Percentiles rank a stretch among this genome's conserved stretches.
phyloP scores from a whole-genome alignment of 768 basidiomycete species.

The Lactifluus pinguis region DNA sequence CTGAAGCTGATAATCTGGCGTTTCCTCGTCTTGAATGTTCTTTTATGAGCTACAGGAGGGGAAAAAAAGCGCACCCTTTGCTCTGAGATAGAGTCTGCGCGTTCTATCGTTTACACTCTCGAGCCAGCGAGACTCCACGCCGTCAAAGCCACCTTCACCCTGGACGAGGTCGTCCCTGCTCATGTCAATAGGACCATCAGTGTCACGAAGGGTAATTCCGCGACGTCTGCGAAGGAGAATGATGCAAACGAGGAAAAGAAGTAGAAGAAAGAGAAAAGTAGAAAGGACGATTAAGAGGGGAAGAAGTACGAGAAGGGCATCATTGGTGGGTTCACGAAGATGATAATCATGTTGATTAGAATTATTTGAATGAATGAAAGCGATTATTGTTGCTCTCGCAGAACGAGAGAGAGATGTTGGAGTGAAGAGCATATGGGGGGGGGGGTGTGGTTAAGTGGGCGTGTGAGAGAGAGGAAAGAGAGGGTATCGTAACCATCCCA shows the following conservation, averaged over 20 bases:
- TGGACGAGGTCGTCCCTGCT: slow-evolving; percentile 83
- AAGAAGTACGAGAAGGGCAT: slow-evolving; percentile 78
- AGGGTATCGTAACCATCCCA: neutral
- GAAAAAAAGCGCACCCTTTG: slow-evolving; percentile 58
- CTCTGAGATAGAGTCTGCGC: slow-evolving; percentile 65
- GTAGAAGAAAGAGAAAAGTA: slow-evolving; percentile 85
- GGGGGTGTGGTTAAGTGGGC: neutral
- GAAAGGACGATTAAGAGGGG: slow-evolving; percentile 91
- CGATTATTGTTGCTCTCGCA: neutral
- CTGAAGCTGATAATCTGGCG: slow-evolving; percentile 67
- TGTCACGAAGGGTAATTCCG: slow-evolving; percentile 73
- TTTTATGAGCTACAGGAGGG: neutral
- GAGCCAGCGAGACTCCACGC: slow-evolving; percentile 88
- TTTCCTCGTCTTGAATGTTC: slow-evolving; percentile 3
- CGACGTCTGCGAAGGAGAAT: slow-evolving; percentile 72
- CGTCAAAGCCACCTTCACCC: slow-evolving; percentile 89
- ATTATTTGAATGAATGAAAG: slow-evolving; percentile 1
- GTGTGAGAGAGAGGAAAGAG: no score
- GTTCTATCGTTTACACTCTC: slow-evolving; percentile 64
- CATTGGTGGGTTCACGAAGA: slow-evolving; percentile 30
- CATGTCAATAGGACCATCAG: slow-evolving; percentile 90
- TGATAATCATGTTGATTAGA: slow-evolving; percentile 9
- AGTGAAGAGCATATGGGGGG: neutral
- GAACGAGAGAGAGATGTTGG: neutral
- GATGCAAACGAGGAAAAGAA: slow-evolving; percentile 85